phyloP scores from a whole-genome alignment of 2,329 filamentous ascomycete genomes.

The Fusarium chaquense region DNA sequence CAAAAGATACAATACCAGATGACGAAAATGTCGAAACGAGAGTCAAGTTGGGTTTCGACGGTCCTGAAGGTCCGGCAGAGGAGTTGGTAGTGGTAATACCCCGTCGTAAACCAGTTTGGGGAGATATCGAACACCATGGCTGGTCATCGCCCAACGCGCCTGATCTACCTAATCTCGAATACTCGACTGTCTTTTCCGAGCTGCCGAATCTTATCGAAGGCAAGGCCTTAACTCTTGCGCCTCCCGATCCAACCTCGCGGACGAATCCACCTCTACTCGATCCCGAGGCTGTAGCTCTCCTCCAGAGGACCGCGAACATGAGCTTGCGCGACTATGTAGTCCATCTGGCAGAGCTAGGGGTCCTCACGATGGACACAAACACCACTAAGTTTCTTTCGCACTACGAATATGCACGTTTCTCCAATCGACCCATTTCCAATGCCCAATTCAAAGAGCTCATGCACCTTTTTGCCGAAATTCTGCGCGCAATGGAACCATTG shows the following conservation, averaged over 20 bases:
- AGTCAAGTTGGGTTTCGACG: slow-evolving; percentile 49
- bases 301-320: slow-evolving; percentile 78
- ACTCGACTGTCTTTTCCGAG: slow-evolving; percentile 82
- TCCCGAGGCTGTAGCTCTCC: slow-evolving; percentile 73
- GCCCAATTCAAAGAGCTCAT: slow-evolving; percentile 81
- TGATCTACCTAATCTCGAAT: slow-evolving; percentile 85
- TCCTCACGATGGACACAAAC: slow-evolving; percentile 61
- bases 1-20: slow-evolving; percentile 28
- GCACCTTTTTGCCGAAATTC: slow-evolving; percentile 83
- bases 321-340: slow-evolving; percentile 82
- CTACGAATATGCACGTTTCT: slow-evolving; percentile 91
- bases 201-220: slow-evolving; percentile 92
- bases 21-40: slow-evolving; percentile 36
- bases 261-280: slow-evolving; percentile 66
- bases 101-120: slow-evolving; percentile 74
- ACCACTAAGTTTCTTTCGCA: slow-evolving; percentile 75
- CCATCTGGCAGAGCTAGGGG: slow-evolving; percentile 75
- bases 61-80: slow-evolving; percentile 53
- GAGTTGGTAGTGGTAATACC: slow-evolving; percentile 62
- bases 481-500: slow-evolving; percentile 79
- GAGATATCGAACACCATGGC: slow-evolving; percentile 84
- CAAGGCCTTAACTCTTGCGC: slow-evolving; percentile 88
- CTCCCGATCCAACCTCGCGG: slow-evolving; percentile 59
- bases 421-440: slow-evolving; percentile 74
- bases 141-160: slow-evolving; percentile 85